phyloP scores from a whole-genome alignment of 441 rosid species.

The Kokia cookei region DNA sequence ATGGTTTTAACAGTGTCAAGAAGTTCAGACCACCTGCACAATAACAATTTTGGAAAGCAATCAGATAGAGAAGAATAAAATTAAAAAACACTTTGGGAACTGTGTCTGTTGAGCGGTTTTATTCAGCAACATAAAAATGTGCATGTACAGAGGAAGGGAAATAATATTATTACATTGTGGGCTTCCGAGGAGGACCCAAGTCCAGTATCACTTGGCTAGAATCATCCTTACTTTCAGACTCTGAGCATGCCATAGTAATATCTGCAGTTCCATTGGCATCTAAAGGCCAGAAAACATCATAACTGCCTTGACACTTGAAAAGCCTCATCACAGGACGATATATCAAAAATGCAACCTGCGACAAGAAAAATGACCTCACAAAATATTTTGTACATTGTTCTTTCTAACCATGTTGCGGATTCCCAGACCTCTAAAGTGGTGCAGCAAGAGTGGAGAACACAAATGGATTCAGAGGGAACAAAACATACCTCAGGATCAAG shows the following conservation, averaged over 20 bases:
- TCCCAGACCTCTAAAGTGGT: slow-evolving; percentile 5
- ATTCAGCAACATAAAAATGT: not conserved
- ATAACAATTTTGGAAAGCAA: not conserved
- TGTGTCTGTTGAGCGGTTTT: not conserved
- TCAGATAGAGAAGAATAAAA: not conserved
- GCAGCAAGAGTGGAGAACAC: slow-evolving; percentile 10
- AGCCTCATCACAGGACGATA: slow-evolving; percentile 99
- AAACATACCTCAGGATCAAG: slow-evolving; percentile 91
- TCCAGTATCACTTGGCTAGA: slow-evolving; percentile 53
- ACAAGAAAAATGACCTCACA: slow-evolving; percentile 2
- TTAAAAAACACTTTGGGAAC: not conserved
- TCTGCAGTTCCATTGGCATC: slow-evolving; percentile 44
- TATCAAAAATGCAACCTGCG: slow-evolving; percentile 89
- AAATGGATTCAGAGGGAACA: slow-evolving; percentile 7
- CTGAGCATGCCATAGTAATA: slow-evolving; percentile 25
- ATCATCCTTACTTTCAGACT: slow-evolving; percentile 44
- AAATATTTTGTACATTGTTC: not conserved
- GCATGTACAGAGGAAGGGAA: not conserved
- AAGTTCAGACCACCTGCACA: slow-evolving; percentile 95
- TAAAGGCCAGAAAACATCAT: slow-evolving; percentile 91
- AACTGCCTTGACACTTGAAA: slow-evolving; percentile 68
- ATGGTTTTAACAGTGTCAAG: slow-evolving; percentile 84
- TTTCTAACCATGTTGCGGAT: not conserved
- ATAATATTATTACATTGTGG: slow-evolving; percentile 42
- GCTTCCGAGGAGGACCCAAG: slow-evolving; percentile 55